These are phyloP conservation scores for Penicillium sp. DNA, from an alignment of 2,329 filamentous ascomycete species.

Conservation along the genomic window DNA sequence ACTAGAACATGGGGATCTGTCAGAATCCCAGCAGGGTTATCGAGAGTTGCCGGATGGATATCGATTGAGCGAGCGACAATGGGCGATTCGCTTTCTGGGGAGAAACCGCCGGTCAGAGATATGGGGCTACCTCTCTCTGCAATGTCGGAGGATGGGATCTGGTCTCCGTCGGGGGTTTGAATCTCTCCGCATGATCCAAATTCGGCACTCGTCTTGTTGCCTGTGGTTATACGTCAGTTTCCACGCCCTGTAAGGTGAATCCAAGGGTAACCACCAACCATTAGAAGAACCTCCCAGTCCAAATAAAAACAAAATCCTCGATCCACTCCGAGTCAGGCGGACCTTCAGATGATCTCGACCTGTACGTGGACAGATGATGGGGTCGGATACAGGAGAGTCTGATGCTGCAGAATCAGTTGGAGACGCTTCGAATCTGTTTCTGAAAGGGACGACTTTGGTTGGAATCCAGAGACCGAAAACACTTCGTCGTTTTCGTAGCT, in stretches of 20 bases:
- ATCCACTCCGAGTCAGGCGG: slow-evolving; percentile 40
- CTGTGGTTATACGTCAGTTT: slow-evolving; percentile 8
- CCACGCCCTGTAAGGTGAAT: background rate
- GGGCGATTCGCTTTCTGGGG: slow-evolving; percentile 11
- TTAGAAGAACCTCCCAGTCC: slow-evolving; percentile 33
- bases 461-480: slow-evolving; percentile 30
- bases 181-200: slow-evolving; percentile 14
- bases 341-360: slow-evolving; percentile 33
- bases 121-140: background rate
- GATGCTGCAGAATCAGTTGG: slow-evolving; percentile 29
- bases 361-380: slow-evolving; percentile 12
- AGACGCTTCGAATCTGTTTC: slow-evolving; percentile 18
- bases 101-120: slow-evolving; percentile 3
- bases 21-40: background rate
- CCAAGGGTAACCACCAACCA: slow-evolving; percentile 21
- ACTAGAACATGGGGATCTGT: background rate
- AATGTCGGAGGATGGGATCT: background rate
- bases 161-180: slow-evolving; percentile 4
- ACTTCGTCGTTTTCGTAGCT: slow-evolving; percentile 27
- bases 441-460: slow-evolving; percentile 21
- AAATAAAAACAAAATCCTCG: slow-evolving; percentile 42
- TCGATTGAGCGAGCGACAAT: slow-evolving; percentile 5
- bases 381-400: slow-evolving; percentile 30
- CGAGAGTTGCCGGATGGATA: background rate
- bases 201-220: slow-evolving; percentile 20